Evolutionary conservation across 805 yeast species (phyloP), one percentile per base, ranked within the genome.

Genomic region (Candida golubevii): DNA sequence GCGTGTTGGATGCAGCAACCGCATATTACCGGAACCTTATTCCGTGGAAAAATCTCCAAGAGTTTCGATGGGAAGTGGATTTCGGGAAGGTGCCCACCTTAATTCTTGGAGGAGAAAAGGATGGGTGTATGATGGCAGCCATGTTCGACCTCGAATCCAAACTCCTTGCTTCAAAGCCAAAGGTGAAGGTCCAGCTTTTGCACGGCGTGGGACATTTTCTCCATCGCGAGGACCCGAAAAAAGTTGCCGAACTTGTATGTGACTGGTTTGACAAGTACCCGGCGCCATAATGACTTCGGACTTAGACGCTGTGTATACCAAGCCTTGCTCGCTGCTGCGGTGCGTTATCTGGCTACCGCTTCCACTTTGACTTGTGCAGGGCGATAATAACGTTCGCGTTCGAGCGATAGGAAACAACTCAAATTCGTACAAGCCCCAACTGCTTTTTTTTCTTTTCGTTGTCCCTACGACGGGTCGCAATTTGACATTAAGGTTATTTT

Each of bases 201-300:
- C 48, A 53, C 3, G 54, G 59, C 6, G 54, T 60, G 27, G 74
- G 75, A 1, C 75, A 70, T 47, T 70, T 69, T 46, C 53, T 69
- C 49, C 74, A 69, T 27, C 54, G 72, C 28, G 74, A 70, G 46
- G 61, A 61, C 32, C 72, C 74, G 1, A 49, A 38, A 13, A 48
- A 48, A 35, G 66, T 67, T 5, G 62, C 60, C 1, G 52, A 51
- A 26, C 36, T 53, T 26, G 54, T 61, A 3, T 47, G 50, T 26
- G 63, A 56, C 26, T 69, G 72, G 71, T 56, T 67, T 34, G 50
- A 47, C 27, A 50, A 45, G 39, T 47, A 47, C 35, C 23, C 4
- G 23, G 23, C 23, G 23, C 4, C 23, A 18, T 18, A 5, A 18
- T 18, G 23, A 18, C 23, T 18, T 18, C 23, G 23, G 23, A 18